phyloP scores from a whole-genome alignment of 2,329 filamentous ascomycete genomes.

The Ilyonectria robusta region DNA sequence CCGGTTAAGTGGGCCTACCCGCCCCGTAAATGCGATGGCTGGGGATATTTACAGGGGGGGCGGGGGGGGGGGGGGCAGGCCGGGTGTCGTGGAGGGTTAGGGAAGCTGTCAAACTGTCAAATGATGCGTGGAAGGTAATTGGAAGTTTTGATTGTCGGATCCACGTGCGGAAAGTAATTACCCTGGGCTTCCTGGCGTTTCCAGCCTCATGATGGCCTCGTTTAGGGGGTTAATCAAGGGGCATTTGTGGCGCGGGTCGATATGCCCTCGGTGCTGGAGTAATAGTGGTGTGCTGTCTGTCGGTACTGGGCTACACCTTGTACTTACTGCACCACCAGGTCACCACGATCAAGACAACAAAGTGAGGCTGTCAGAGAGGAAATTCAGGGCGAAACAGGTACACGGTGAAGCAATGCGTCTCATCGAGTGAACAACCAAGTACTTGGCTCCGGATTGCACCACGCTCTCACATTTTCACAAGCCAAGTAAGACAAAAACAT shows the following conservation, averaged over 20 bases:
- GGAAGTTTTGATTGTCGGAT: not conserved
- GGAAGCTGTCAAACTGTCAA: too few species aligned
- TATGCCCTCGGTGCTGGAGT: not conserved
- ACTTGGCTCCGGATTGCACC: not conserved
- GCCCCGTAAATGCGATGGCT: constrained; percentile 19
- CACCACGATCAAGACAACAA: not conserved
- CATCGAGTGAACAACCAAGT: not conserved
- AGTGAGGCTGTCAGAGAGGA: constrained; percentile 17
- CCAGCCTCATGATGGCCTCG: constrained; percentile 7
- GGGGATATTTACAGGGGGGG: not conserved
- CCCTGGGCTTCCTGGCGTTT: constrained; percentile 1
- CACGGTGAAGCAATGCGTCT: not conserved
- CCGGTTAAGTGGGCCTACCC: constrained; percentile 22
- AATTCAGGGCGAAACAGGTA: not conserved
- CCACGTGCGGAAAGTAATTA: not conserved
- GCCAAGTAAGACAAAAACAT: not conserved
- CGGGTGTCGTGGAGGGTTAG: not conserved
- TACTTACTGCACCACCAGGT: constrained; percentile 8
- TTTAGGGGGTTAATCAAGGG: not conserved
- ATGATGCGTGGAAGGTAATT: not conserved
- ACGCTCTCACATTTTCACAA: not conserved
- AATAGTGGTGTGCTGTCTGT: constrained; percentile 6
- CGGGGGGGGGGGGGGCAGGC: not conserved
- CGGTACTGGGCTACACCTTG: constrained; percentile 18
- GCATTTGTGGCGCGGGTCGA: not conserved